A percentile compares a stretch with the other conserved stretches of the same genome.
Evolutionary conservation across 371 early-diverging fungal genomes (phyloP).

Genomic region (Syncephalastrum sp.): DNA sequence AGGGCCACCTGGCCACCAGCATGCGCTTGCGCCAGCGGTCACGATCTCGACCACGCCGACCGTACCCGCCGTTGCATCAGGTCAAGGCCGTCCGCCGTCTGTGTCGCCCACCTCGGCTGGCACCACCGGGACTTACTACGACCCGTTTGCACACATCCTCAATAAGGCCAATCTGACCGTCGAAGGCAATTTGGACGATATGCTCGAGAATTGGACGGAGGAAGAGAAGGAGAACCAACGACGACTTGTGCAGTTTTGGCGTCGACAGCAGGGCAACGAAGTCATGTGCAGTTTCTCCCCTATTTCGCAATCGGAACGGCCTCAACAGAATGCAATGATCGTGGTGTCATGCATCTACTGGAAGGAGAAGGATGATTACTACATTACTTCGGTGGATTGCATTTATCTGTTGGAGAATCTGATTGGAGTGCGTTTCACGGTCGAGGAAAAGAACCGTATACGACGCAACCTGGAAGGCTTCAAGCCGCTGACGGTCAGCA

Average conservation of each 20-base stretch:
- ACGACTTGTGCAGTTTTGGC: conserved; percentile 73
- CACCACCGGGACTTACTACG: conserved; percentile 26
- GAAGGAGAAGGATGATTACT: conserved; percentile 69
- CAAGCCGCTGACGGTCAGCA: conserved; percentile 73
- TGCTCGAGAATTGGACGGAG: conserved; percentile 51
- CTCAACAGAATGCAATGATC: conserved; percentile 42
- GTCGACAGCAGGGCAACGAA: conserved; percentile 62
- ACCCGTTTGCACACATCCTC: conserved; percentile 57
- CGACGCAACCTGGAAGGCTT: conserved; percentile 78
- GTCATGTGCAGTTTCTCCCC: conserved; percentile 69
- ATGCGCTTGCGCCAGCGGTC: neutral
- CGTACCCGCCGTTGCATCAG: conserved; percentile 3
- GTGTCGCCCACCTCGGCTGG: neutral
- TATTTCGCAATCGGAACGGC: conserved; percentile 48
- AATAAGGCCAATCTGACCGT: conserved; percentile 70
- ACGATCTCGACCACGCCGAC: conserved; percentile 1
- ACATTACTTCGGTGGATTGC: conserved; percentile 75
- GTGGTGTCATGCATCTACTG: conserved; percentile 80
- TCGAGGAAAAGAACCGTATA: conserved; percentile 81
- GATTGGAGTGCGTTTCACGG: conserved; percentile 70
- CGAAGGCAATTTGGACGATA: conserved; percentile 60
- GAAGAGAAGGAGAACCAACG: conserved; percentile 64
- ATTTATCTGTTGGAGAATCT: conserved; percentile 71
- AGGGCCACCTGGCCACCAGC: neutral
- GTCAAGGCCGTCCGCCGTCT: conserved; percentile 3